Conservation (phyloP, 345 rosid genomes). For the Camelina neglecta region DNA sequence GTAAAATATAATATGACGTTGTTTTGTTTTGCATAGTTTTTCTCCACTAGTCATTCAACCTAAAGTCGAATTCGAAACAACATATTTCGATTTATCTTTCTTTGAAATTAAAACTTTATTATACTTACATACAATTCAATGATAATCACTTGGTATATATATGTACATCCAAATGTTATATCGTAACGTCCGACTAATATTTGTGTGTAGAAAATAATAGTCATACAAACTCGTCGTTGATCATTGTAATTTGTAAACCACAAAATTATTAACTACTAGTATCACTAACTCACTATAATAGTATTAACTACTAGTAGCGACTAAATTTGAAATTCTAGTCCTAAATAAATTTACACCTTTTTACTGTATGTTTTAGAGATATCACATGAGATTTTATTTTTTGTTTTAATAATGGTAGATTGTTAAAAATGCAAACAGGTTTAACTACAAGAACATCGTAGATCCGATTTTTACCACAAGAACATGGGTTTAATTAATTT, state of each 20-base stretch:
- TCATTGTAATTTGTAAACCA: not conserved
- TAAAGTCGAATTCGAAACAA: not conserved
- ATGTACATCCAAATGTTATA: not conserved
- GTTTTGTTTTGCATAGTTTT: not conserved
- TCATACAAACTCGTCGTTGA: not conserved
- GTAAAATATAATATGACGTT: not conserved
- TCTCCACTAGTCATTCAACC: not conserved
- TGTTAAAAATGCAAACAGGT: too few relatives aligned
- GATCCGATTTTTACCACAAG: too few relatives aligned
- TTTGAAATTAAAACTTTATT: not conserved
- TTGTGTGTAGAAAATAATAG: not conserved
- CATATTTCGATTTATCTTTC: slow-evolving; percentile 10
- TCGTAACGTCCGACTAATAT: not conserved
- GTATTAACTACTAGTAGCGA: not conserved
- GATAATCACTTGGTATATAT: not conserved
- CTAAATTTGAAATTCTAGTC: not conserved
- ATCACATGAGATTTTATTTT: too few relatives aligned
- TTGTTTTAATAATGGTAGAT: too few relatives aligned
- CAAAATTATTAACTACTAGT: not conserved
- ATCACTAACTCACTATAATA: too few relatives aligned
- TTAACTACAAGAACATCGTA: too few relatives aligned
- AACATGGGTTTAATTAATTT: too few relatives aligned
- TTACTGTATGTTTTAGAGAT: too few relatives aligned
- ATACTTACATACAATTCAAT: not conserved
- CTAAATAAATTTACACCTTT: not conserved